These are phyloP conservation scores for Pyrenophora seminiperda DNA, from an alignment of 2,329 filamentous ascomycete genomes.

Conservation along the genomic window DNA sequence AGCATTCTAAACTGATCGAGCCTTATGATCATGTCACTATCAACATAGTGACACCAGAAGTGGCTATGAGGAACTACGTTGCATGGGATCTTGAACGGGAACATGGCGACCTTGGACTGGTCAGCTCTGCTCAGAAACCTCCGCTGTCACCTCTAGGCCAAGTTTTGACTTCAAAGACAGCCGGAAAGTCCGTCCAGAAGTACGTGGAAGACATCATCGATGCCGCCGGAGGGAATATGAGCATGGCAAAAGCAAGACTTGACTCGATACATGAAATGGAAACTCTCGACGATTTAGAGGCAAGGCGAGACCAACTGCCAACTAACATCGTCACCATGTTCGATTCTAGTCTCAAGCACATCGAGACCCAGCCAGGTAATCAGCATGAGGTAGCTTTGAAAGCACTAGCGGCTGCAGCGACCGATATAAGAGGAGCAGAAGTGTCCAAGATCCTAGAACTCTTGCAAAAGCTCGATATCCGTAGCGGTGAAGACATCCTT, in stretches of 20 bases:
- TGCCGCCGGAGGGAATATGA: slow-evolving; percentile 16
- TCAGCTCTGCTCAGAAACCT: slow-evolving; percentile 11
- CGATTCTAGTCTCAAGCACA: slow-evolving; percentile 17
- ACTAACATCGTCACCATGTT: slow-evolving; percentile 26
- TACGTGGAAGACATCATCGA: slow-evolving; percentile 12
- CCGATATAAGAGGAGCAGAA: slow-evolving; percentile 7
- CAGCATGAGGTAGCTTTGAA: slow-evolving; percentile 21
- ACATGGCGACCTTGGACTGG: slow-evolving; percentile 20
- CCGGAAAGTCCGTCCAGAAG: slow-evolving; percentile 4
- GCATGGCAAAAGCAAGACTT: slow-evolving; percentile 22
- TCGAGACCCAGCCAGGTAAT: slow-evolving; percentile 8
- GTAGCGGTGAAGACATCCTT: slow-evolving; percentile 28
- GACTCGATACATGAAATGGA: slow-evolving; percentile 22
- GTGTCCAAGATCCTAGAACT: slow-evolving; percentile 10
- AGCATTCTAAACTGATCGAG: slow-evolving; percentile 5
- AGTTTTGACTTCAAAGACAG: not conserved
- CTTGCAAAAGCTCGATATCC: slow-evolving; percentile 2
- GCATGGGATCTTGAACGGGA: slow-evolving; percentile 28
- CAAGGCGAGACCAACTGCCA: slow-evolving; percentile 22
- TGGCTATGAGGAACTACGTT: slow-evolving; percentile 15
- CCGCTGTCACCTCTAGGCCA: slow-evolving; percentile 18
- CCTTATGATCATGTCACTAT: slow-evolving; percentile 19
- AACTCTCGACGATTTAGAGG: slow-evolving; percentile 15
- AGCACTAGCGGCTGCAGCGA: slow-evolving; percentile 14
- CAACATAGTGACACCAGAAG: slow-evolving; percentile 1